Base-by-base conservation (phyloP, 2,329 filamentous ascomycete species). In the Curvularia spicifera region DNA sequence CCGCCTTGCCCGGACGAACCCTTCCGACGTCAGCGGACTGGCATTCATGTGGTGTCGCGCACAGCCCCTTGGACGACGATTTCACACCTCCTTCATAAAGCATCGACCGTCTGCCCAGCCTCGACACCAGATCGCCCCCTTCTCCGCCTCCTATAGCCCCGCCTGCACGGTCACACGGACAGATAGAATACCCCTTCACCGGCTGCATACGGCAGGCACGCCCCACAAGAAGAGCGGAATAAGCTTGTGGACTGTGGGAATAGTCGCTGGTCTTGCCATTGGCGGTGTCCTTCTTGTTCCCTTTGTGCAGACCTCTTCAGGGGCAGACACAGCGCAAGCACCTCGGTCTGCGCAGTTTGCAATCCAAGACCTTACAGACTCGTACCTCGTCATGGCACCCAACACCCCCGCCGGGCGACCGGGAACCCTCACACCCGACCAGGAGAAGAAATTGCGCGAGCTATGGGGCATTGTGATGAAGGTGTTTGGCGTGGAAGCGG, bases 401-500 rank as follows among this genome's bases (percentile, higher is more conserved):
- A 72, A 76, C 53, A 72, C 71, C 29, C 84, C 84, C 44, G 85
- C 89, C 37, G 95, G 95, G 52, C 88, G 93, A 60, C 86, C 92
- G 53, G 93, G 91, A 58, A 97, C 91, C 67, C 83, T 99, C 57
- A 97, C 93, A n/a, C 78, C 87, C 3, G 93, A 97, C 62, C 88
- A 99, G 79, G 91, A 97, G 70, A 85, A 86, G 63, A 97, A 96
- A 80, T 82, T 99, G 57, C 90, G 89, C 71, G 90, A 96, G 76
- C 85, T 98, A 66, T 99, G 95, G 95, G 78, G 84, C 13, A 81
- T 88, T 53, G 84, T 92, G 39, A 84, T 96, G 65, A 88, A 90
- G 62, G 83, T 97, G 44, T 93, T 90, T 73, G 91, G 89, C 28
- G 67, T 71, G 12, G 71, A 72, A 18, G 73, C 67, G 63, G 59